Evolutionary conservation across 148 eudicot genomes (phyloP).

Genomic region (Beta vulgaris): DNA sequence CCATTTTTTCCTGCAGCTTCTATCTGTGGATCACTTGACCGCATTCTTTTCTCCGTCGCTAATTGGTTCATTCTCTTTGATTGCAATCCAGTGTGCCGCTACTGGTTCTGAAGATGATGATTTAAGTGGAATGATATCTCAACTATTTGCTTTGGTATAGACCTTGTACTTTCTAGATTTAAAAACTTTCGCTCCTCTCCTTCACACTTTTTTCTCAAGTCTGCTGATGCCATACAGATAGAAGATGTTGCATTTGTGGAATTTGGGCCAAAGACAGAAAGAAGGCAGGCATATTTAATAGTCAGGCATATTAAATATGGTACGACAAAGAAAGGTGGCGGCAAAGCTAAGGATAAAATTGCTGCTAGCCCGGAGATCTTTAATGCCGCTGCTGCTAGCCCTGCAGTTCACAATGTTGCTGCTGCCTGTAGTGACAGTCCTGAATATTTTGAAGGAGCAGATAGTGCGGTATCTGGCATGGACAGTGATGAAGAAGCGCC

Average conservation of each 20-base stretch:
- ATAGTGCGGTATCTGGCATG: slow-evolving; percentile 25
- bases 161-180: slow-evolving; percentile 4
- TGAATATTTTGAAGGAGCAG: slow-evolving; percentile 11
- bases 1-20: neutral
- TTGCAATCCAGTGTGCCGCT: slow-evolving; percentile 52
- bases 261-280: slow-evolving; percentile 56
- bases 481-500: slow-evolving; percentile 26
- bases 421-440: slow-evolving; percentile 11
- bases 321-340: slow-evolving; percentile 57
- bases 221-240: slow-evolving; percentile 39
- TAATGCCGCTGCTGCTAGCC: slow-evolving; percentile 10
- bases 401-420: slow-evolving; percentile 10
- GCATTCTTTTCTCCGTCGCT: neutral
- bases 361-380: slow-evolving; percentile 16
- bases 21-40: neutral
- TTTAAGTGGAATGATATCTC: neutral
- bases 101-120: slow-evolving; percentile 37
- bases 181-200: neutral
- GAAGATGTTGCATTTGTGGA: slow-evolving; percentile 66
- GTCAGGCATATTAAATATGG: slow-evolving; percentile 79
- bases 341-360: slow-evolving; percentile 32
- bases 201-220: neutral
- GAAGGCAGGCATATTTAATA: slow-evolving; percentile 46
- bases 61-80: neutral
- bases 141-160: slow-evolving; percentile 18